Conservation (phyloP, 257 asterid genomes). For the Ehretia macrophylla region DNA sequence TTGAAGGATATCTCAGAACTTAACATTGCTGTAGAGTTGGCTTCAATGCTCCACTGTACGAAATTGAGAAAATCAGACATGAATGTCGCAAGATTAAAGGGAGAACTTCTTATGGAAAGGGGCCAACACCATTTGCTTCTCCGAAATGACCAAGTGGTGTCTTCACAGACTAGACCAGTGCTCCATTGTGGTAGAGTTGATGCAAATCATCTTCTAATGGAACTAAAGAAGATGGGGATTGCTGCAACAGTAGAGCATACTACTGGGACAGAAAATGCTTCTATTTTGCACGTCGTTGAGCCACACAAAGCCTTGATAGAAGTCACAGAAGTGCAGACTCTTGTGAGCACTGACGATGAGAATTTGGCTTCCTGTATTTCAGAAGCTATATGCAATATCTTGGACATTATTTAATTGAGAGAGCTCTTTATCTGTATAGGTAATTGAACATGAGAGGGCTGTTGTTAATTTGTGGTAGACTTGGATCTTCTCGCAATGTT, state of each 20-base stretch:
- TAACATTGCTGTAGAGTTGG: constrained; percentile 49
- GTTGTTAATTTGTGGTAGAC: no score
- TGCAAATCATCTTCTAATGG: constrained; percentile 23
- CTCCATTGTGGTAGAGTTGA: constrained; percentile 46
- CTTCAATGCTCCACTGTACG: constrained; percentile 33
- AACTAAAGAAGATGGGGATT: constrained; percentile 43
- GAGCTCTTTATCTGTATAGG: neutral
- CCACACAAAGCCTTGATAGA: constrained; percentile 45
- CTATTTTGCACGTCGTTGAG: constrained; percentile 34
- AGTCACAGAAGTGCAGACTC: constrained; percentile 32
- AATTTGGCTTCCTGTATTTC: constrained; percentile 35
- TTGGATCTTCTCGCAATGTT: no score
- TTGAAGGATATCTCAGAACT: constrained; percentile 31
- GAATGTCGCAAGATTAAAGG: constrained; percentile 40
- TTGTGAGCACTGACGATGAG: constrained; percentile 42
- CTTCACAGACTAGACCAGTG: constrained; percentile 34
- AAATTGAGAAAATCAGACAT: constrained; percentile 33
- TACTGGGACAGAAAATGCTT: constrained; percentile 12
- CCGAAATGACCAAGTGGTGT: constrained; percentile 25
- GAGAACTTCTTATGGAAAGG: constrained; percentile 51
- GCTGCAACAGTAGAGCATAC: constrained; percentile 26
- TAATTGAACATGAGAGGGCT: no score
- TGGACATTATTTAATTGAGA: constrained; percentile 32
- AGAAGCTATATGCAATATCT: constrained; percentile 35
- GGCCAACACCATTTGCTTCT: constrained; percentile 43